phyloP scores from a whole-genome alignment of 805 yeast species.

The Candida morakotiae region DNA sequence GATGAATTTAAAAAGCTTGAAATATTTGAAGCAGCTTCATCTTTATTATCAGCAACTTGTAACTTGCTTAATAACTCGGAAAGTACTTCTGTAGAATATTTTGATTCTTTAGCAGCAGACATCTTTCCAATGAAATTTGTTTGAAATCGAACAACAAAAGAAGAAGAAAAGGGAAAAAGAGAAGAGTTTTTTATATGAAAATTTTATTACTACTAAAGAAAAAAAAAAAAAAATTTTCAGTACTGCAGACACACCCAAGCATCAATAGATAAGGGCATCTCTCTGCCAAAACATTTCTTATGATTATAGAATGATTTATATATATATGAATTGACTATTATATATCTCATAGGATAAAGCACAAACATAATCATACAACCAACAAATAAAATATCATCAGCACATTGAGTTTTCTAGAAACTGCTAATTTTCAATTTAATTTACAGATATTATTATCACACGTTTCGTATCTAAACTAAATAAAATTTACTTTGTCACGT shows the following conservation, averaged over 20 bases:
- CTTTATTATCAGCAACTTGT: conserved; percentile 87
- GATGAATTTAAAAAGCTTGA: conserved; percentile 93
- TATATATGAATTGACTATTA: too few relatives aligned
- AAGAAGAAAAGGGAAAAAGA: conserved; percentile 6
- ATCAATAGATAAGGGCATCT: neutral
- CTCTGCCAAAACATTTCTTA: too few relatives aligned
- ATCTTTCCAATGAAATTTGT: conserved; percentile 28
- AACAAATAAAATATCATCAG: too few relatives aligned
- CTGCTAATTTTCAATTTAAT: too few relatives aligned
- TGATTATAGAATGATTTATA: too few relatives aligned
- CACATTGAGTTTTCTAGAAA: too few relatives aligned
- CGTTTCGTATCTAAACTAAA: too few relatives aligned
- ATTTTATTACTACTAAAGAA: too few relatives aligned
- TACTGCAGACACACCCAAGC: neutral
- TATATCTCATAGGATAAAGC: too few relatives aligned
- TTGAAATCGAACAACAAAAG: conserved; percentile 12
- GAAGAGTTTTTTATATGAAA: conserved; percentile 4
- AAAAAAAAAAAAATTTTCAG: conserved; percentile 4
- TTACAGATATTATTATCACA: too few relatives aligned
- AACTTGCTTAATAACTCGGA: conserved; percentile 90
- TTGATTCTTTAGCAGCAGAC: conserved; percentile 57
- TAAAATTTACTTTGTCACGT: too few relatives aligned
- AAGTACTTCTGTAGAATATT: conserved; percentile 74
- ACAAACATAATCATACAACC: too few relatives aligned
- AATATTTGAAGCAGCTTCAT: conserved; percentile 82